Conservation (phyloP, 139 green algal species). For the Zygnema circumcarinatum region DNA sequence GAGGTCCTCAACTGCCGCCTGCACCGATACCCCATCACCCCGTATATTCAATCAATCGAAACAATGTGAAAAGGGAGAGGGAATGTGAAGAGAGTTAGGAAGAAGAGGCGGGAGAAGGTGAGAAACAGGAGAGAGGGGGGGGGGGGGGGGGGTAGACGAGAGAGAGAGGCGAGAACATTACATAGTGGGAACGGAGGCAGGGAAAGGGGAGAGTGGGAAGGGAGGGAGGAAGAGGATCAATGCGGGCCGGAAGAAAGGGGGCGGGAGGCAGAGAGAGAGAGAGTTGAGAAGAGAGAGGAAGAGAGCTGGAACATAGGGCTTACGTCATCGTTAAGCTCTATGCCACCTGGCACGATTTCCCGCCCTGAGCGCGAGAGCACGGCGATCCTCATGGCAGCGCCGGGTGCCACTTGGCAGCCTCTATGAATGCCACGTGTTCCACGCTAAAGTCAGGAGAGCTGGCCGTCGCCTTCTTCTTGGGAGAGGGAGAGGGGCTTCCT, state of each 20-base stretch:
- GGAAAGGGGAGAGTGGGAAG: not conserved
- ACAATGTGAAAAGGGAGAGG: constrained; percentile 2
- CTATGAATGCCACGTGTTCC: too few relatives aligned
- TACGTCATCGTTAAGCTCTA: constrained; percentile 32
- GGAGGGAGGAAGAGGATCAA: constrained; percentile 2
- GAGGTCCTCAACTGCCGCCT: too few relatives aligned
- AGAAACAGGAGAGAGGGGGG: constrained; percentile 10
- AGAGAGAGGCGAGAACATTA: too few relatives aligned
- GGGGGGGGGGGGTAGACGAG: constrained; percentile 5
- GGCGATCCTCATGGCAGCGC: constrained; percentile 37
- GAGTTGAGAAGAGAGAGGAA: constrained; percentile 28
- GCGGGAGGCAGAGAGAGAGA: constrained; percentile 6
- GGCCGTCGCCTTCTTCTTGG: too few relatives aligned
- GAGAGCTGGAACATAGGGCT: constrained; percentile 9
- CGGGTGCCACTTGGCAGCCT: too few relatives aligned
- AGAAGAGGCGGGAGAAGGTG: not conserved
- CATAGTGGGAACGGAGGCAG: too few relatives aligned
- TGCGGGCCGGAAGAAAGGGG: not conserved
- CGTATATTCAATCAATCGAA: not conserved
- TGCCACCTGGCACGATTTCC: constrained; percentile 32
- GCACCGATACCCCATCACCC: too few relatives aligned
- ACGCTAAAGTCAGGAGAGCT: too few relatives aligned
- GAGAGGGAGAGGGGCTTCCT: too few relatives aligned
- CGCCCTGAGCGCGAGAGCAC: constrained; percentile 12
- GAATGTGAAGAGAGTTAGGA: constrained; percentile 6